Percentiles rank a stretch among this genome's conserved stretches.
These are phyloP conservation scores for Cyberlindnera euphorbiae DNA, from an alignment of 805 yeast genomes.

Conservation along the genomic window DNA sequence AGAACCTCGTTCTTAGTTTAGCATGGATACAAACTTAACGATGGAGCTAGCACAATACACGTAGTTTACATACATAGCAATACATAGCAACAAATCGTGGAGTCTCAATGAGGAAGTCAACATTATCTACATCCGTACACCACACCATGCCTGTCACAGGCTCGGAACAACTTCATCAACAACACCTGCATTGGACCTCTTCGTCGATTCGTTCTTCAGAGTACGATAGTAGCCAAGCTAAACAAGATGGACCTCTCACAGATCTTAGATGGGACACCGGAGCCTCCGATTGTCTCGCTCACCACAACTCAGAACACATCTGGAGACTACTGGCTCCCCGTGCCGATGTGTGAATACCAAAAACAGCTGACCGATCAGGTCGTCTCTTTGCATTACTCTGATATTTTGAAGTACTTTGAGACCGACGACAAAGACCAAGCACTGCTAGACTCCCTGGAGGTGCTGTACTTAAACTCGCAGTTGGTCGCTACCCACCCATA, in stretches of 20 bases:
- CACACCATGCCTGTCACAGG: background rate
- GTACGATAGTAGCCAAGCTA: no score
- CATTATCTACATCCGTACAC: background rate
- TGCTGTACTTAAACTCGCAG: slow-evolving; percentile 70
- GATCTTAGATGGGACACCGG: slow-evolving; percentile 80
- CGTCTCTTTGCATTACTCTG: slow-evolving; percentile 85
- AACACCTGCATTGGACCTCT: no score
- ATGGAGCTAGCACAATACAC: no score
- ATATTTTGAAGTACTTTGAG: slow-evolving; percentile 82
- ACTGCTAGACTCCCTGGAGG: slow-evolving; percentile 68
- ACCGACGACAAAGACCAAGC: slow-evolving; percentile 46
- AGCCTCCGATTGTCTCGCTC: slow-evolving; percentile 59
- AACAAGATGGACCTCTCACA: slow-evolving; percentile 60
- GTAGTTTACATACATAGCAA: no score
- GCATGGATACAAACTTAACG: no score
- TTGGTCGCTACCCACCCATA: slow-evolving; percentile 88
- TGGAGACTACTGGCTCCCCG: slow-evolving; percentile 72
- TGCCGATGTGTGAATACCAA: slow-evolving; percentile 83
- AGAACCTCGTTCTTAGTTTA: no score
- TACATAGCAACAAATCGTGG: no score
- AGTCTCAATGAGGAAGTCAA: background rate
- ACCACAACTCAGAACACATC: slow-evolving; percentile 26
- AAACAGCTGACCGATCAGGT: slow-evolving; percentile 88
- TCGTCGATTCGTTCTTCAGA: no score
- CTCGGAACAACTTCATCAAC: no score